A percentile compares a stretch with the other conserved stretches of the same genome.
Evolutionary conservation across 805 yeast species (phyloP).

Genomic region (Metschnikowia baotianmanensis): DNA sequence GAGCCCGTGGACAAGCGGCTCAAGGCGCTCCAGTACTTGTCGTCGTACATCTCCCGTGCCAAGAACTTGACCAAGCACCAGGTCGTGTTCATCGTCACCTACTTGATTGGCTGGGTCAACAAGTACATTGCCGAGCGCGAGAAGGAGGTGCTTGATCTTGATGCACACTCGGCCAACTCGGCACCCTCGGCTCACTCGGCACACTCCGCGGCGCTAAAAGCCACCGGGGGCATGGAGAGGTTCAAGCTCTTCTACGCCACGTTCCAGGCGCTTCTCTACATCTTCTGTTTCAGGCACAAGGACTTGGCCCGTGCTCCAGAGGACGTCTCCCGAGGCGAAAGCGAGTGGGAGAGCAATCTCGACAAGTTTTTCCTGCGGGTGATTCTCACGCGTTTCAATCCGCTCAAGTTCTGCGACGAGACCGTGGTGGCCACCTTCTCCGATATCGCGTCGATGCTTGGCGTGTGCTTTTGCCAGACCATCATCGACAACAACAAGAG

Average conservation of each 20-base stretch:
- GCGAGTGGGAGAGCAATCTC: slow-evolving; percentile 73
- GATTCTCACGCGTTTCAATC: slow-evolving; percentile 86
- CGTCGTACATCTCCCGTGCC: slow-evolving; percentile 89
- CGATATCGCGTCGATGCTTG: slow-evolving; percentile 82
- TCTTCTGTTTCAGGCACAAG: slow-evolving; percentile 83
- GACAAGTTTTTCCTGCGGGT: slow-evolving; percentile 86
- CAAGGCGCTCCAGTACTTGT: slow-evolving; percentile 87
- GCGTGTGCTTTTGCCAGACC: slow-evolving; percentile 89
- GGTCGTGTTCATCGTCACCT: slow-evolving; percentile 76
- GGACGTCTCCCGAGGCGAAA: slow-evolving; percentile 20
- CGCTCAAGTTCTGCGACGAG: slow-evolving; percentile 88
- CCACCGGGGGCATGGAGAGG: slow-evolving; percentile 75
- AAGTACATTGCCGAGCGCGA: slow-evolving; percentile 83
- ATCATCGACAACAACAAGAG: slow-evolving; percentile 88
- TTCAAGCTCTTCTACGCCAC: slow-evolving; percentile 88
- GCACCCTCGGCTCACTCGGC: too few relatives aligned
- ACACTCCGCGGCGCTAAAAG: slow-evolving; percentile 4
- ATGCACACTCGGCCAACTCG: too few relatives aligned
- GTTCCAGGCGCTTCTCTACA: slow-evolving; percentile 84
- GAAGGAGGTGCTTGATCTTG: slow-evolving; percentile 59
- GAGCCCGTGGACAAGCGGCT: slow-evolving; percentile 74
- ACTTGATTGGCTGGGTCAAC: slow-evolving; percentile 79
- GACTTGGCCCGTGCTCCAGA: slow-evolving; percentile 43
- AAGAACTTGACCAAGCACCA: slow-evolving; percentile 67
- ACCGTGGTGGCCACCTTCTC: slow-evolving; percentile 94